Evolutionary conservation across 352 stramenopile genomes (phyloP), one percentile per base, ranked within the genome.

Genomic region (Phytopythium litorale): DNA sequence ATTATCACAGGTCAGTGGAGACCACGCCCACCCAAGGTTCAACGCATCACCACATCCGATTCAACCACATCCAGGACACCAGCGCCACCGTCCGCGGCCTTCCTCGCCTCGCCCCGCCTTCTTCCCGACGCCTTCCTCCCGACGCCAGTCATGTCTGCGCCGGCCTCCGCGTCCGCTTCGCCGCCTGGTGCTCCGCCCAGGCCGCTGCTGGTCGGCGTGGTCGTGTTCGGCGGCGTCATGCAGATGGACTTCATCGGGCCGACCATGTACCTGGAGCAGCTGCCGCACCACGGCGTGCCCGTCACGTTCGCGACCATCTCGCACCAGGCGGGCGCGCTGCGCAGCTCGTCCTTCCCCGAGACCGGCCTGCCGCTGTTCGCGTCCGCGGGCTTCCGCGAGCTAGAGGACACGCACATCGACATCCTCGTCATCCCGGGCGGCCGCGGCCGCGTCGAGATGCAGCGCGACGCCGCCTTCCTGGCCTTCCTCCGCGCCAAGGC

Each of bases 151-250:
- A 54, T 45, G 40, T 12, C 46, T 5, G 15, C 56, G 1, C 54
- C 38, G 9, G 21, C 51, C 16, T 11, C 56, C 21, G 21, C 32
- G 18, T 25, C 33, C 33, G 7, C 33, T 38, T 13, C 33, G 9
- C 11, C 33, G 33, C 33, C 33, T 9, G 33, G 4, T 4, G 2
- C 28, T 30, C 28, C 50, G 15, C 48, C 45, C 7, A 56, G 30
- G n/a, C 58, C 68, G 43, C 63, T 89, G 21, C 58, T 55, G 15
- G 68, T 90, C 40, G 81, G 76, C 55, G 76, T 90, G 25, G 66
- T 90, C 59, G 63, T 90, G 40, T 90, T 83, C 58, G 73, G 86
- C 25, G 60, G 62, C 51, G 76, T 87, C 50, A 79, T 84, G 69
- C 64, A 77, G 66, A 74, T 88, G 53, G 81, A 90, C 60, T 87